phyloP scores from a whole-genome alignment of 2,329 filamentous ascomycete species.

The Emmonsia crescens region DNA sequence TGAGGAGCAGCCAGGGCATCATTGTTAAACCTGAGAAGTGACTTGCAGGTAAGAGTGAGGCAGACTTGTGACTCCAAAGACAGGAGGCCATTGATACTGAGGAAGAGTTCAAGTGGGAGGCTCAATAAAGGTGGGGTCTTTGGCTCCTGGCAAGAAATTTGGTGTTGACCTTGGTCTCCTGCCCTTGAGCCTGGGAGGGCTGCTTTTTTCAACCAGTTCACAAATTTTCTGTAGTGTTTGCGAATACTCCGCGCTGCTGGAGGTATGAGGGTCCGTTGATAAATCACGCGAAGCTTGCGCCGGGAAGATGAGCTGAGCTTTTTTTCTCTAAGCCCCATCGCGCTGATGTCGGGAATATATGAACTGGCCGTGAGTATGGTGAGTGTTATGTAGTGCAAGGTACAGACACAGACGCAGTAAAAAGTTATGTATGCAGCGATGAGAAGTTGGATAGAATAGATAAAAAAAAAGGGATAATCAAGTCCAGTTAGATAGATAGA shows the following conservation, averaged over 20 bases:
- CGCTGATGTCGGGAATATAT: neutral
- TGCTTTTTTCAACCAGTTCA: neutral
- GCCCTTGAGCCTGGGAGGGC: neutral
- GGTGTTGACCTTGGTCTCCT: neutral
- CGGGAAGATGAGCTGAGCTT: neutral
- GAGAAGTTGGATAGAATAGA: neutral
- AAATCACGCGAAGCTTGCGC: neutral
- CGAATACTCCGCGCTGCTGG: neutral
- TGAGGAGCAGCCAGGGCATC: neutral
- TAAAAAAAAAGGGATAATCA: neutral
- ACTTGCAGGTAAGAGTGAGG: constrained; percentile 3
- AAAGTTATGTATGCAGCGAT: neutral
- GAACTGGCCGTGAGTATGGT: neutral
- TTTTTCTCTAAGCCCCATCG: neutral
- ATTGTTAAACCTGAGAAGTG: neutral
- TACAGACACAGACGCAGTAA: neutral
- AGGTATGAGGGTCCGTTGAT: neutral
- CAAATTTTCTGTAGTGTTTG: neutral
- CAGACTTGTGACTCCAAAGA: neutral
- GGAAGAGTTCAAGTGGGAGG: constrained; percentile 2
- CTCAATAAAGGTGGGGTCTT: neutral
- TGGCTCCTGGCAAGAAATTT: neutral
- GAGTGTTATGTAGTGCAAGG: neutral
- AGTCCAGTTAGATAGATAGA: neutral
- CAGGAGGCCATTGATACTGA: neutral